Evolutionary conservation across 768 basidiomycete species (phyloP).

Genomic region (Suillus fuscotomentosus): DNA sequence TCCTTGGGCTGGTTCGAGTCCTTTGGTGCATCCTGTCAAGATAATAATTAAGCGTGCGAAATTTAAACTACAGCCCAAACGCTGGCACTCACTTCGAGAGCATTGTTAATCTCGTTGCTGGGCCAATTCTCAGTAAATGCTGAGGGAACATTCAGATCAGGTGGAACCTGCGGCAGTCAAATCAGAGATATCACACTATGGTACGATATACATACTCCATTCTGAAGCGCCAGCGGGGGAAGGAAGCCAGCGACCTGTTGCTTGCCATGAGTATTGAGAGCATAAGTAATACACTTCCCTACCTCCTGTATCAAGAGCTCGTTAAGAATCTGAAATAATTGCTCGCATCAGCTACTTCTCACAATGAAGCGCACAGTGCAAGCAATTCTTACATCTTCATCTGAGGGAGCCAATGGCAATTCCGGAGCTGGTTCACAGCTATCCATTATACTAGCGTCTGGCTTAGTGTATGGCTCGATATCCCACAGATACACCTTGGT

Average conservation of each 20-base stretch:
- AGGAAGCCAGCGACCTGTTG: constrained; percentile 1
- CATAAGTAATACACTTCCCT: not conserved
- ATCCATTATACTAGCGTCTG: constrained; percentile 19
- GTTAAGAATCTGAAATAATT: not conserved
- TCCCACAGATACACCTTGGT: constrained; percentile 32
- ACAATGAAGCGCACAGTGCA: not conserved
- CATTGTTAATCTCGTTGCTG: not conserved
- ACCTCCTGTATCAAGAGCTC: constrained; percentile 4
- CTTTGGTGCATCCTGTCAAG: not conserved
- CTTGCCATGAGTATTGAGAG: not conserved
- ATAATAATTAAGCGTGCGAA: too few species aligned
- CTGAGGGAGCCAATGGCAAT: not conserved
- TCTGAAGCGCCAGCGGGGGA: not conserved
- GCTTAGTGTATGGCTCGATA: constrained; percentile 20
- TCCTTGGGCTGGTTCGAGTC: not conserved
- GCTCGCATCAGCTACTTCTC: not conserved
- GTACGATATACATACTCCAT: not conserved
- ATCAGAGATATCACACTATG: not conserved
- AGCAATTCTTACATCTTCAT: not conserved
- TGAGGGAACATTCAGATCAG: not conserved
- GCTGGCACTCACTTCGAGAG: not conserved
- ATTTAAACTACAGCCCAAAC: not conserved
- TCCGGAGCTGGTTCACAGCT: not conserved
- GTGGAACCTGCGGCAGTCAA: not conserved
- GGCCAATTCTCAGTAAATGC: not conserved